These are phyloP conservation scores for Catharanthus roseus DNA, from an alignment of 257 asterid species.

Conservation along the genomic window DNA sequence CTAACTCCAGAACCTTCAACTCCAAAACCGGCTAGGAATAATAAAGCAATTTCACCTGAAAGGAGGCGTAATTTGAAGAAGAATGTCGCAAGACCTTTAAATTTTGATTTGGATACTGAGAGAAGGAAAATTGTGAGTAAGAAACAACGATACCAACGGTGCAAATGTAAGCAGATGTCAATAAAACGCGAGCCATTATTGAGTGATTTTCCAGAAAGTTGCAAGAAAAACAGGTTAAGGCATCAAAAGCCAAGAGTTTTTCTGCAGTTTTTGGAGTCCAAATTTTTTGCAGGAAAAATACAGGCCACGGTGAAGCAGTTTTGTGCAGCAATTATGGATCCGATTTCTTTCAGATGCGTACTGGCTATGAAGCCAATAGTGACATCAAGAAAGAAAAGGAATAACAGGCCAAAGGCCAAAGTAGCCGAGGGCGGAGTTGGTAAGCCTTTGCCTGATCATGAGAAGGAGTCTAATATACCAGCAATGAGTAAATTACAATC, in stretches of 20 bases:
- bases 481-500: too few species aligned
- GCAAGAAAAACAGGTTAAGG: not conserved
- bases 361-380: not conserved
- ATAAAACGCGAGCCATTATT: too few species aligned
- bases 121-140: not conserved
- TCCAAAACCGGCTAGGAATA: not conserved
- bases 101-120: not conserved
- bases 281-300: not conserved
- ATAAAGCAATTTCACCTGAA: not conserved
- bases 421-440: not conserved
- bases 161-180: not conserved
- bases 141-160: too few species aligned
- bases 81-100: not conserved
- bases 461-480: too few species aligned
- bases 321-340: not conserved
- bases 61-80: not conserved
- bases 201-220: too few species aligned
- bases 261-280: not conserved
- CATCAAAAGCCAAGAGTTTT: not conserved
- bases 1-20: not conserved
- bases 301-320: not conserved
- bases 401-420: not conserved
- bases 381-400: not conserved
- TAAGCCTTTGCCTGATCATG: too few species aligned
- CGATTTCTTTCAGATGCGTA: not conserved